Evolutionary conservation across 768 basidiomycete species (phyloP), one percentile per base, ranked within the genome.

Genomic region (Pleurotus giganteus): DNA sequence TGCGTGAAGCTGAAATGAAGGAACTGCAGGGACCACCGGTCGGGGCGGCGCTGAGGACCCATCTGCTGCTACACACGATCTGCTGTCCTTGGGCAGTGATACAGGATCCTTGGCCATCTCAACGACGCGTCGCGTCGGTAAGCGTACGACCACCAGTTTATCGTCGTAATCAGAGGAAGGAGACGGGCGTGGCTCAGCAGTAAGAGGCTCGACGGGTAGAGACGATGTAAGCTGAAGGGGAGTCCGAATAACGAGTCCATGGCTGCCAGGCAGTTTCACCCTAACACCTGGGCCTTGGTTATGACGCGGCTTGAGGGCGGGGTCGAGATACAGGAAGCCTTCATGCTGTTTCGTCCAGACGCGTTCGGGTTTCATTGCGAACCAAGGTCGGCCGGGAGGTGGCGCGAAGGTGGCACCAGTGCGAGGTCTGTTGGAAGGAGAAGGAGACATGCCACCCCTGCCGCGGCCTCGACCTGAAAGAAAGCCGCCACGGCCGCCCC

Each of bases 271-370:
- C 17, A 93, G 66, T 62, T 83, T 86, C 53, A 92, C 76, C 21
- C 86, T 80, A 58, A 82, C 77, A 26, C 73, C 73, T 26, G 77
- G 74, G 4, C 77, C 79, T 43, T 80, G 78, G 19, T 83, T 82
- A 11, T 71, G 71, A n/a, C 83, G 81, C 11, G 83, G 75, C 63
- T 84, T 85, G 23, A 82, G 71, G 23, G 79, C 68, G 13, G 75
- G 62, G 47, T 91, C 88, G 47, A 81, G 77, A 71, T 85, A 86
- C 15, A 92, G 82, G 66, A 84, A 88, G 2, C 76, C 79, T 62
- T 92, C 89, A 60, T 86, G 82, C 52, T 91, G 88, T 64, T 91
- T 91, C 7, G 91, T 92, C 89, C 89, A 92, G 61, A 84, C 77
- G 42, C 79, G 78, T 63, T 93, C 91, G 7, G 89, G 89, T 65